phyloP scores from a whole-genome alignment of 495 filamentous ascomycete genomes.

The Tuber aestivum region DNA sequence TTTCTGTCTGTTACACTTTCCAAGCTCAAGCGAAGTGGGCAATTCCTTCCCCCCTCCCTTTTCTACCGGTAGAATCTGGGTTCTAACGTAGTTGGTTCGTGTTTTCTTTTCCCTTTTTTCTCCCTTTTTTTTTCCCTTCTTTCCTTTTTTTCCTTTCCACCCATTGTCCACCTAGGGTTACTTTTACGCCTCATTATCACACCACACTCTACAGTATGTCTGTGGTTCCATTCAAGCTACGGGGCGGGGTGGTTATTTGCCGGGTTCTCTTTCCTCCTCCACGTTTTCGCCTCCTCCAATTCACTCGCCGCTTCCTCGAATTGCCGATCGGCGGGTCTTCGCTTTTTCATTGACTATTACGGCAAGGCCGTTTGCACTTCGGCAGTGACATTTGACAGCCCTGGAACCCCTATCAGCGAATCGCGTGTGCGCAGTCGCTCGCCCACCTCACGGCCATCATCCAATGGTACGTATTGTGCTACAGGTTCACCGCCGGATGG shows the following conservation, averaged over 20 bases:
- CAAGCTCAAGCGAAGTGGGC: slow-evolving; percentile 40
- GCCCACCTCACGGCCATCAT: slow-evolving; percentile 15
- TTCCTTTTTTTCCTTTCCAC: slow-evolving; percentile 13
- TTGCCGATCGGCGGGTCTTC: slow-evolving; percentile 51
- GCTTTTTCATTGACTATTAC: slow-evolving; percentile 68
- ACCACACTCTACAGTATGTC: slow-evolving; percentile 3
- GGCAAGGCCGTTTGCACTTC: slow-evolving; percentile 84
- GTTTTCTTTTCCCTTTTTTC: too few species aligned
- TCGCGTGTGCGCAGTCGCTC: slow-evolving; percentile 14
- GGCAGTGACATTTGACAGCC: slow-evolving; percentile 83
- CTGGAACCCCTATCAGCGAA: slow-evolving; percentile 46
- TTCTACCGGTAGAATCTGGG: slow-evolving; percentile 23
- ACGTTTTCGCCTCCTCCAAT: slow-evolving; percentile 19
- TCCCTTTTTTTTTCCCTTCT: too few species aligned
- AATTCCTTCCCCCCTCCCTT: slow-evolving; percentile 26
- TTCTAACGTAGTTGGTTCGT: slow-evolving; percentile 28
- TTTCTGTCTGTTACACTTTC: slow-evolving; percentile 30
- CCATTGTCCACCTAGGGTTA: slow-evolving; percentile 20
- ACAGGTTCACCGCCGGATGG: slow-evolving; percentile 11
- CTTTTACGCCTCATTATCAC: slow-evolving; percentile 19
- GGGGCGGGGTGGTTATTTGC: slow-evolving; percentile 8
- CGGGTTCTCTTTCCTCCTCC: slow-evolving; percentile 15
- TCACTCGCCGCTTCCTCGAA: slow-evolving; percentile 38
- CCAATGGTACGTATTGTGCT: background rate
- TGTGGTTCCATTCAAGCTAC: slow-evolving; percentile 12